Evolutionary conservation across 192 early-diverging fungal genomes (phyloP).

Genomic region (Umbelopsis sp.): DNA sequence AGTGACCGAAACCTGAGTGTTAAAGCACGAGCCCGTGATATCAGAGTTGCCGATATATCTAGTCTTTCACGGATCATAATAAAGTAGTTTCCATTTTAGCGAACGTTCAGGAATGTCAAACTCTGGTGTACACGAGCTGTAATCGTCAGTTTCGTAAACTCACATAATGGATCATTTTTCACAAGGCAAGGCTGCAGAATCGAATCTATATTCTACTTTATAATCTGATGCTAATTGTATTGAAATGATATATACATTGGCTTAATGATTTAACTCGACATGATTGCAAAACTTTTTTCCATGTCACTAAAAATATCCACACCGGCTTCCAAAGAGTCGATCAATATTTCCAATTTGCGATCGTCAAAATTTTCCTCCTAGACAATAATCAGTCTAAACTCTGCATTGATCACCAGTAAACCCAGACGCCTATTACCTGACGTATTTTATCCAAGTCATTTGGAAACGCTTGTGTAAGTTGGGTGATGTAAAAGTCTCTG

Average conservation of each 20-base stretch:
- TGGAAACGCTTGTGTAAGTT: conserved; percentile 37
- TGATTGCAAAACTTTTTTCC: conserved; percentile 20
- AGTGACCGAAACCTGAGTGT: conserved; percentile 60
- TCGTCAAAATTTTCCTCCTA: conserved; percentile 32
- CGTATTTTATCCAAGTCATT: conserved; percentile 38
- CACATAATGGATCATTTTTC: no score
- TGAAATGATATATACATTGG: conserved; percentile 2
- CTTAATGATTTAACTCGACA: background rate
- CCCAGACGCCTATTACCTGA: conserved; percentile 6
- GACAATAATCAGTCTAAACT: background rate
- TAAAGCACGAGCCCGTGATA: conserved; percentile 55
- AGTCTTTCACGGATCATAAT: conserved; percentile 28
- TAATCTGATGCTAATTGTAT: background rate
- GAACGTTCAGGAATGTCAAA: background rate
- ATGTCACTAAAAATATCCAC: conserved; percentile 38
- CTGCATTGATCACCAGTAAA: background rate
- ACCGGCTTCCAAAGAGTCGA: conserved; percentile 45
- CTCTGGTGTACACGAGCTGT: no score
- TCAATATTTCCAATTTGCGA: conserved; percentile 33
- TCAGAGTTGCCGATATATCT: conserved; percentile 45
- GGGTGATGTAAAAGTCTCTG: conserved; percentile 34
- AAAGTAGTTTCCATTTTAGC: background rate
- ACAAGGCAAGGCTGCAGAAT: no score
- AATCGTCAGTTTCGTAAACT: no score
- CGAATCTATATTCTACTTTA: no score